Evolutionary conservation across 2,329 filamentous ascomycete genomes (phyloP).

Genomic region (Fonsecaea pugnacius): DNA sequence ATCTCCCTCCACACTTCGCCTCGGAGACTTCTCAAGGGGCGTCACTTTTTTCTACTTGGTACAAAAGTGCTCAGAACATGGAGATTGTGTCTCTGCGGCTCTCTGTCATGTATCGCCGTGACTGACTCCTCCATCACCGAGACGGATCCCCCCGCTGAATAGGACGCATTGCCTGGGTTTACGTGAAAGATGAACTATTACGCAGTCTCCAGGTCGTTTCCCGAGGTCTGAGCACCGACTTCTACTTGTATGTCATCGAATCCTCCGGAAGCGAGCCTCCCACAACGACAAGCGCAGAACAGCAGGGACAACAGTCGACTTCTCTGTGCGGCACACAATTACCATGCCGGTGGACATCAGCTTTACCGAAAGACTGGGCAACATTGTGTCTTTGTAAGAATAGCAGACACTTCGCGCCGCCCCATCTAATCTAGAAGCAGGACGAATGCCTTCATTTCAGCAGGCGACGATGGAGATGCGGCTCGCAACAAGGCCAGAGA

Average conservation of each 20-base stretch:
- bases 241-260: background rate
- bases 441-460: constrained; percentile 53
- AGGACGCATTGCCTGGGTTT: background rate
- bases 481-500: constrained; percentile 64
- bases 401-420: constrained; percentile 4
- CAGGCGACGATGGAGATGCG: constrained; percentile 48
- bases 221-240: background rate
- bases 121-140: background rate
- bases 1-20: background rate
- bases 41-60: background rate
- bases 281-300: background rate
- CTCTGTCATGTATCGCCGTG: background rate
- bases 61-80: background rate
- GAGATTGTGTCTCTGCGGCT: background rate
- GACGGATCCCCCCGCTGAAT: background rate
- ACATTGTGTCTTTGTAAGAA: constrained; percentile 65
- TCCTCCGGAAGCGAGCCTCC: background rate
- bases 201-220: background rate
- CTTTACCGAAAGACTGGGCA: constrained; percentile 65
- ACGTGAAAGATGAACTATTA: background rate
- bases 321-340: background rate
- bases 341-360: constrained; percentile 47
- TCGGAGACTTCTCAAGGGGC: background rate
- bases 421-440: constrained; percentile 42
- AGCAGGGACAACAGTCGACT: background rate